Evolutionary conservation across 169 alveolate species (phyloP), one percentile per base, ranked within the genome.

Genomic region (Cryptosporidium ubiquitum): DNA sequence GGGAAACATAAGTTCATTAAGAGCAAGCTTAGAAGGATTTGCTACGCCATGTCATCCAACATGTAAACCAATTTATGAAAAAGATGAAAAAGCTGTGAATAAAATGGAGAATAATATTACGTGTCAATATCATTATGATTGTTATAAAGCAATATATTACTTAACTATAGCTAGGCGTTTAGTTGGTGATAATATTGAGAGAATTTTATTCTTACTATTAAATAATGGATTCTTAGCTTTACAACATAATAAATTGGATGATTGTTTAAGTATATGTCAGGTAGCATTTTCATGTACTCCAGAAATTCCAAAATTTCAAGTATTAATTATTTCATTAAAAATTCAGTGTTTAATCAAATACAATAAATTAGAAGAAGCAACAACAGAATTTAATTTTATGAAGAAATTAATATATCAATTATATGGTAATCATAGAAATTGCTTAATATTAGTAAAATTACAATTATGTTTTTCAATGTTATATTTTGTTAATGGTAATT

Each of bases 11-110:
- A 40, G 69, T 40, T 10, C 74, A 37, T 31, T 79, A 37, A 79
- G 64, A 79, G 89, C 89, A 42, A 79, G 74, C 40, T 79, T 79
- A n/a, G 61, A 79, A 16, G 89, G 89, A 29, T 58, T 58, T 79
- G 89, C 79, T n/a, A 79, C 89, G 0, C 89, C 89, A 79, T 79
- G 89, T 23, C 73, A 79, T 64, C 89, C 89, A 61, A 39, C 6
- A 23, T 79, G 89, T 79, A 79, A 23, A 42, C 68, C 75, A 42
- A 42, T 79, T 79, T 12, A 42, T 39, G 49, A 37, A 26, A 20
- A 61, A 20, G 89, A 79, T 16, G 20, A 66, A 9, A 61, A 58
- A 40, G 49, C n/a, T 7, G 29, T 31, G 69, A 66, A 42, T 61
- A 64, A 79, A 18, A 64, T 42, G 18, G 55, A 37, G 18, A 12